Conservation (phyloP, 1,284 basidiomycete species). For the Agaricales sp. region DNA sequence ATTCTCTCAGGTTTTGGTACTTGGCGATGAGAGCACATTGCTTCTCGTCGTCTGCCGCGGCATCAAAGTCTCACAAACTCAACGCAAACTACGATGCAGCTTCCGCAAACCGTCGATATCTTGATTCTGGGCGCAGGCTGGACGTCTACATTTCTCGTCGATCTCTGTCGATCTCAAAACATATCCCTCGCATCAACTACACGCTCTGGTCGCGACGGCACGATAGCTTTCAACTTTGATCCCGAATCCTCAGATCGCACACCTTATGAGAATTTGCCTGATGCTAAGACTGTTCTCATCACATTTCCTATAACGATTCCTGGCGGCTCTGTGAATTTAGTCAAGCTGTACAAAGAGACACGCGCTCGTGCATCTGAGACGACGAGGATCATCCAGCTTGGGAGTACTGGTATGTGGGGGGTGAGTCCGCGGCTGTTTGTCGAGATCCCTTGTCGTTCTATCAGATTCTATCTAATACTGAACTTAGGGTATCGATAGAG, state of each 20-base stretch:
- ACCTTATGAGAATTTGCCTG: slow-evolving; percentile 37
- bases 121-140: slow-evolving; percentile 64
- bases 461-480: too few relatives aligned
- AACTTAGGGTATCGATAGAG: slow-evolving; percentile 6
- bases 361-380: slow-evolving; percentile 10
- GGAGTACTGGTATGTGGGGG: slow-evolving; percentile 53
- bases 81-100: too few relatives aligned
- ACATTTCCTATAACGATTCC: slow-evolving; percentile 45
- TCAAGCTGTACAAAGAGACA: slow-evolving; percentile 24
- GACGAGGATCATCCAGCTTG: slow-evolving; percentile 48
- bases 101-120: slow-evolving; percentile 33
- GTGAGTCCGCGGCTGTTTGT: slow-evolving; percentile 23
- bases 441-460: too few relatives aligned
- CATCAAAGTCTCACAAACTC: too few relatives aligned
- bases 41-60: too few relatives aligned
- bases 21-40: too few relatives aligned
- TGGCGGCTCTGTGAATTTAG: slow-evolving; percentile 31
- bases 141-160: slow-evolving; percentile 54
- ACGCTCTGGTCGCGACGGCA: slow-evolving; percentile 34
- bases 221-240: slow-evolving; percentile 40
- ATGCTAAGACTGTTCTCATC: slow-evolving; percentile 48
- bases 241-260: slow-evolving; percentile 29
- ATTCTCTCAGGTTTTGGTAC: too few relatives aligned
- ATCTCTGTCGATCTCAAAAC: slow-evolving; percentile 32
- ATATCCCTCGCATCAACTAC: slow-evolving; percentile 46